Conservation (phyloP, 2,329 filamentous ascomycete species). For the Alternaria alternata region DNA sequence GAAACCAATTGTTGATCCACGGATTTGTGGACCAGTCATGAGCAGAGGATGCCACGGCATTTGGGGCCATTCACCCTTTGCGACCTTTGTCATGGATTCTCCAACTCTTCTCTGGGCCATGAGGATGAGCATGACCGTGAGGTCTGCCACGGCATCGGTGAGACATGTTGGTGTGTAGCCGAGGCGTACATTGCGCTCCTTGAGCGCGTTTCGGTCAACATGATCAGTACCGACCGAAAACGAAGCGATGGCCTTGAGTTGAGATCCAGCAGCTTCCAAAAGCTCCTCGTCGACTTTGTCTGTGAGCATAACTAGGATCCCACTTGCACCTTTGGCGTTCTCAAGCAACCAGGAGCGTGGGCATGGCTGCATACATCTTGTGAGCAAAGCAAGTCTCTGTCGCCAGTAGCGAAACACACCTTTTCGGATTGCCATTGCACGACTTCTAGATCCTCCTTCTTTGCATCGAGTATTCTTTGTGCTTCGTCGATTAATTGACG, state of each 20-base stretch:
- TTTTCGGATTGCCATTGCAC: slow-evolving; percentile 42
- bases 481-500: slow-evolving; percentile 35
- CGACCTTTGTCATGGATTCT: slow-evolving; percentile 36
- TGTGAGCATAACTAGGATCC: slow-evolving; percentile 40
- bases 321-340: slow-evolving; percentile 33
- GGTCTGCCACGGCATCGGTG: slow-evolving; percentile 43
- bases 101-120: slow-evolving; percentile 44
- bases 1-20: slow-evolving; percentile 37
- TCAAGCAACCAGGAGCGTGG: slow-evolving; percentile 40
- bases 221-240: slow-evolving; percentile 46
- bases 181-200: slow-evolving; percentile 36
- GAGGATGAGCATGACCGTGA: slow-evolving; percentile 42
- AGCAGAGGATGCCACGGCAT: slow-evolving; percentile 44
- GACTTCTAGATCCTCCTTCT: slow-evolving; percentile 29
- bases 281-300: slow-evolving; percentile 41
- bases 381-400: slow-evolving; percentile 5
- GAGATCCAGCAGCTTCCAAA: slow-evolving; percentile 28
- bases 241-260: slow-evolving; percentile 39
- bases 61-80: slow-evolving; percentile 38
- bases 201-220: slow-evolving; percentile 35
- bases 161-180: slow-evolving; percentile 44
- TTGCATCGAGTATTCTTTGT: slow-evolving; percentile 31
- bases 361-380: slow-evolving; percentile 31
- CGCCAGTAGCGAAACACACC: slow-evolving; percentile 8
- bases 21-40: slow-evolving; percentile 41